These are phyloP conservation scores for Cystobasidium onofrii DNA, from an alignment of 768 basidiomycete species.

Conservation along the genomic window DNA sequence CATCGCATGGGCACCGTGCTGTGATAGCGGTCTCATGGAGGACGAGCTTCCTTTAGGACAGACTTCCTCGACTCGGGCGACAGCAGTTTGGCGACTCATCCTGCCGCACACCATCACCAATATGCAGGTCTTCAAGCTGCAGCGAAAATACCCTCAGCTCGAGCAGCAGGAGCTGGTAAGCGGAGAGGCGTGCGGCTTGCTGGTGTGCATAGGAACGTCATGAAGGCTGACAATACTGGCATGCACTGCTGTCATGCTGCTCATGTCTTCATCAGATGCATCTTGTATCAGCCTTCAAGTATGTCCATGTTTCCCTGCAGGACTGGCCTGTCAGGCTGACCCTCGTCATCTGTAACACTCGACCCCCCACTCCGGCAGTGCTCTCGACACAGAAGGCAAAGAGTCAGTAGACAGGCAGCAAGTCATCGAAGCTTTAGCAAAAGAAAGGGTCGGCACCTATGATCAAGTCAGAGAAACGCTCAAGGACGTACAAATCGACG, in stretches of 20 bases:
- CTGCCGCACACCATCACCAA: not conserved
- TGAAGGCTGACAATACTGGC: not conserved
- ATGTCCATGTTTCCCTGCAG: not conserved
- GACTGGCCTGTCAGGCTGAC: slow-evolving; percentile 31
- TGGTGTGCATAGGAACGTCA: not conserved
- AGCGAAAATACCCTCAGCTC: slow-evolving; percentile 17
- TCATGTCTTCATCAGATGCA: slow-evolving; percentile 56
- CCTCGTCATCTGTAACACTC: not conserved
- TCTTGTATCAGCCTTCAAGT: slow-evolving; percentile 94
- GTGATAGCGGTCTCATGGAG: no score
- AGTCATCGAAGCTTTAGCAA: slow-evolving; percentile 12
- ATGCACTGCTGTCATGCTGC: not conserved
- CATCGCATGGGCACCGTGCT: no score
- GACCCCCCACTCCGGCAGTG: not conserved
- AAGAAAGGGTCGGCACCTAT: slow-evolving; percentile 53
- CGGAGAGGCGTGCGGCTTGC: slow-evolving; percentile 1
- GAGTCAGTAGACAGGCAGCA: slow-evolving; percentile 43
- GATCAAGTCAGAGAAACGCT: slow-evolving; percentile 69
- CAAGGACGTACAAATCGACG: slow-evolving; percentile 87
- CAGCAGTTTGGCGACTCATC: no score
- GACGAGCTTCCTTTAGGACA: no score
- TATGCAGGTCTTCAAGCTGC: slow-evolving; percentile 28
- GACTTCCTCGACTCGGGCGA: no score
- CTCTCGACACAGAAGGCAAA: slow-evolving; percentile 32
- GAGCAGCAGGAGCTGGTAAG: slow-evolving; percentile 28